Conservation (phyloP, 1,284 basidiomycete genomes). For the Volvariella volvacea region DNA sequence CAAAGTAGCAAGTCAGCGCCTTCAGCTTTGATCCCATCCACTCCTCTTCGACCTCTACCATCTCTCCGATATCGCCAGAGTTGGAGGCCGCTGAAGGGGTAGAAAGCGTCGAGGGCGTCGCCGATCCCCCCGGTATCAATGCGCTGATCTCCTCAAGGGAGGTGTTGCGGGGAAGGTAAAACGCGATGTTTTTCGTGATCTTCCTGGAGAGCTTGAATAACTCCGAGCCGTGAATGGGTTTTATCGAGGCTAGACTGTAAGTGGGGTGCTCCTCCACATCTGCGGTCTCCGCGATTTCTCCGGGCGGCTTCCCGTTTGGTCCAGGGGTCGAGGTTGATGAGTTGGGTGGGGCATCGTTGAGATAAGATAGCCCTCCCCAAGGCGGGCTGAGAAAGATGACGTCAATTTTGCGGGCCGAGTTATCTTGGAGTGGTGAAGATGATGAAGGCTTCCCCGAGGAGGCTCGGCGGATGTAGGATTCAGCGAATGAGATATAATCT, state of each 20-base stretch:
- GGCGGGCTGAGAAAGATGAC: slow-evolving; percentile 90
- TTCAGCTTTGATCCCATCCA: slow-evolving; percentile 86
- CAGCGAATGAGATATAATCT: slow-evolving; percentile 80
- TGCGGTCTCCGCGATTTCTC: neutral
- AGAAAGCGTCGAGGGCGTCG: neutral
- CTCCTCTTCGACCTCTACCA: slow-evolving; percentile 69
- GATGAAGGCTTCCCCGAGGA: neutral
- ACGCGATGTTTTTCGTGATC: slow-evolving; percentile 80
- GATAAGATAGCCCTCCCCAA: slow-evolving; percentile 83
- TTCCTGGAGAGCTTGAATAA: slow-evolving; percentile 69
- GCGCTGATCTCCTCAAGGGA: slow-evolving; percentile 66
- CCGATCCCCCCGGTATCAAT: slow-evolving; percentile 30
- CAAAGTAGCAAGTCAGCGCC: slow-evolving; percentile 78
- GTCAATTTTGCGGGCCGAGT: slow-evolving; percentile 51
- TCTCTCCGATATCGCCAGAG: slow-evolving; percentile 11
- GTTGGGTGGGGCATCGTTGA: slow-evolving; percentile 26
- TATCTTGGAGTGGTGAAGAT: neutral
- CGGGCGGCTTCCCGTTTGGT: neutral
- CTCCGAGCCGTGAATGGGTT: slow-evolving; percentile 76
- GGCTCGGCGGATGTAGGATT: slow-evolving; percentile 37
- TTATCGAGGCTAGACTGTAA: slow-evolving; percentile 63
- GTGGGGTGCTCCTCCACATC: slow-evolving; percentile 24
- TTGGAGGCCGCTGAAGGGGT: too few relatives aligned
- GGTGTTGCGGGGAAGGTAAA: slow-evolving; percentile 86
- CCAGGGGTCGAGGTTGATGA: slow-evolving; percentile 5